Evolutionary conservation across 2,329 filamentous ascomycete species (phyloP), one percentile per base, ranked within the genome.

Genomic region (Hirsutella thompsonii): DNA sequence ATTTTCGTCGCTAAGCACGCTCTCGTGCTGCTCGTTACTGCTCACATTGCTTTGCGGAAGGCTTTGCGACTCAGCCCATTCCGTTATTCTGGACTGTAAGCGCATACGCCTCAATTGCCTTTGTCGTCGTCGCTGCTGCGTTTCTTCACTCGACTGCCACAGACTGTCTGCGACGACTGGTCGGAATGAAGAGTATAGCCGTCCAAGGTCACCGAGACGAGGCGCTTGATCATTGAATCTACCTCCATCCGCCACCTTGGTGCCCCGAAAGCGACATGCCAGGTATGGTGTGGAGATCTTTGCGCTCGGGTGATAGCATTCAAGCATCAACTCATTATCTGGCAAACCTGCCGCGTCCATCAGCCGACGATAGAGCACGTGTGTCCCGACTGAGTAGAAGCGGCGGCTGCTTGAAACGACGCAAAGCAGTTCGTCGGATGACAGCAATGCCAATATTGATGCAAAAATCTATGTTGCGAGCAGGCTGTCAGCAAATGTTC

Each of bases 231-330:
- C 36, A 16, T 39, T 20, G 10, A 48, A 35, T 9, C 38, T 19
- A 3, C 40, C 43, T 0, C 45, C 47, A 3, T 51, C 47, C 14
- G 38, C 41, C 1, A 43, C 26, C 5, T 47, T 67, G 2, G 80
- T 86, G 23, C 73, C 76, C 10, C 80, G 64, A 46, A 81, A 81
- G 36, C 76, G 67, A 59, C 84, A 89, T 54, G 59, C 58, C 11
- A 87, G 68, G 41, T 78, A 79, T 0, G 83, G 81, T 18, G 82
- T 79, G 5, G 72, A 79, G 38, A 82, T 66, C 57, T 79, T 81
- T 20, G 72, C 77, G 46, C 69, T 76, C 0, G 84, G 85, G 47
- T 83, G 83, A 53, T 83, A 89, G 56, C 82, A 86, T 62, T 90
- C 83, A 34, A 93, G 73, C 30, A 89, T 75, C 32, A 92, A 61